Evolutionary conservation across 768 basidiomycete genomes (phyloP).

Genomic region (Gloeopeniophorella convolvens): DNA sequence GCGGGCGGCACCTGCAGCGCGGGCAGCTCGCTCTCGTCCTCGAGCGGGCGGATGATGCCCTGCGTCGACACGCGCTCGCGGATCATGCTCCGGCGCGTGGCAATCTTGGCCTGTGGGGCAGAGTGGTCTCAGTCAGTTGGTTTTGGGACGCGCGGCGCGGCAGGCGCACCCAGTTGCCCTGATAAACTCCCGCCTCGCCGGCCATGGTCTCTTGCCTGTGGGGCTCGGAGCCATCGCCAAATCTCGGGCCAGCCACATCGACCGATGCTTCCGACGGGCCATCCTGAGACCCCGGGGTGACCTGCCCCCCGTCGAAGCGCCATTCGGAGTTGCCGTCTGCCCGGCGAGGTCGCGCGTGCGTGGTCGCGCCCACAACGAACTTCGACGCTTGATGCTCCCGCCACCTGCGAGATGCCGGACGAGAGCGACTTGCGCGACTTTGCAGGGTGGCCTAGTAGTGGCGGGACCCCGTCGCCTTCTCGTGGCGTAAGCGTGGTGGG

Average conservation of each 20-base stretch:
- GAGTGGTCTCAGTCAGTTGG: background rate
- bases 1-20: constrained; percentile 61
- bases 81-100: constrained; percentile 61
- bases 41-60: constrained; percentile 79
- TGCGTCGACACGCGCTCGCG: constrained; percentile 82
- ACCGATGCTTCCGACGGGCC: constrained; percentile 14
- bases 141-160: too few species aligned
- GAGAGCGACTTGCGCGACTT: constrained; percentile 1
- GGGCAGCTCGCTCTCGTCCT: constrained; percentile 57
- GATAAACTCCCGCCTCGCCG: constrained; percentile 58
- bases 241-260: constrained; percentile 21
- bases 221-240: constrained; percentile 16
- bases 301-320: background rate
- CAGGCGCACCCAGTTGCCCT: constrained; percentile 37
- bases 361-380: background rate
- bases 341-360: background rate
- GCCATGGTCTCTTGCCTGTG: constrained; percentile 33
- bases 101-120: constrained; percentile 26
- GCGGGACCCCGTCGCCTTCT: background rate
- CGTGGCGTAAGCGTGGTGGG: background rate
- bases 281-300: background rate
- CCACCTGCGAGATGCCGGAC: constrained; percentile 2
- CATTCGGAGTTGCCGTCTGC: background rate
- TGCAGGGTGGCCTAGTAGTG: background rate
- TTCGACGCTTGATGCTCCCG: constrained; percentile 1